Evolutionary conservation across 1,284 basidiomycete species (phyloP).

Genomic region (Inonotus obliquus): DNA sequence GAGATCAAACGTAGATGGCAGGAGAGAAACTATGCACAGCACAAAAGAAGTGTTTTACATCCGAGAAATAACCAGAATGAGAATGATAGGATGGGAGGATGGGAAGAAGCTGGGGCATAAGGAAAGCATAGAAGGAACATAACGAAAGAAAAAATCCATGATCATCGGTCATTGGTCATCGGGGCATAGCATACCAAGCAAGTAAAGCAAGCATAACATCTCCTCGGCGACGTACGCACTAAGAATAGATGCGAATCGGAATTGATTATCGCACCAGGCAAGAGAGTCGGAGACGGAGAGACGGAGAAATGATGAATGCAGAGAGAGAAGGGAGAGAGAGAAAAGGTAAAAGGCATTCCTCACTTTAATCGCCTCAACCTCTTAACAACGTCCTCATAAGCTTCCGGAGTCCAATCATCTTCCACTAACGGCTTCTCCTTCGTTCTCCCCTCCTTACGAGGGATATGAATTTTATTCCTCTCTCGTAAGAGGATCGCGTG

Average conservation of each 20-base stretch:
- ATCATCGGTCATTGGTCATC: no score
- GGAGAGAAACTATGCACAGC: no score
- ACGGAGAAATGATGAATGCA: background rate
- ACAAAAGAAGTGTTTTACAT: background rate
- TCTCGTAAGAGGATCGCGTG: background rate
- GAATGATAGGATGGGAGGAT: no score
- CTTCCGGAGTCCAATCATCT: constrained; percentile 17
- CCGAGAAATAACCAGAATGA: background rate
- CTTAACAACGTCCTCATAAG: constrained; percentile 17
- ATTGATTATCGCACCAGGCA: no score
- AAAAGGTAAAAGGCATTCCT: background rate
- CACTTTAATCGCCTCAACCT: constrained; percentile 15
- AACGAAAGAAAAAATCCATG: constrained; percentile 8
- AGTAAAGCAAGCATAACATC: background rate
- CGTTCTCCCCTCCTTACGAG: background rate
- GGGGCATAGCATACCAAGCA: background rate
- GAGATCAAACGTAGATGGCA: background rate
- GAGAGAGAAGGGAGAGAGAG: background rate
- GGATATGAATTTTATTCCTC: background rate
- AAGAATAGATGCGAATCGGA: no score
- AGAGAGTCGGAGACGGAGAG: no score
- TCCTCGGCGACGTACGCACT: background rate
- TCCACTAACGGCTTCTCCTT: constrained; percentile 5
- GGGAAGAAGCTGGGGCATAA: background rate
- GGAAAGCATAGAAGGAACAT: background rate